A percentile compares a stretch with the other conserved stretches of the same genome.
Conservation (phyloP, 2,329 filamentous ascomycete genomes). For the Cytospora schulzeri region DNA sequence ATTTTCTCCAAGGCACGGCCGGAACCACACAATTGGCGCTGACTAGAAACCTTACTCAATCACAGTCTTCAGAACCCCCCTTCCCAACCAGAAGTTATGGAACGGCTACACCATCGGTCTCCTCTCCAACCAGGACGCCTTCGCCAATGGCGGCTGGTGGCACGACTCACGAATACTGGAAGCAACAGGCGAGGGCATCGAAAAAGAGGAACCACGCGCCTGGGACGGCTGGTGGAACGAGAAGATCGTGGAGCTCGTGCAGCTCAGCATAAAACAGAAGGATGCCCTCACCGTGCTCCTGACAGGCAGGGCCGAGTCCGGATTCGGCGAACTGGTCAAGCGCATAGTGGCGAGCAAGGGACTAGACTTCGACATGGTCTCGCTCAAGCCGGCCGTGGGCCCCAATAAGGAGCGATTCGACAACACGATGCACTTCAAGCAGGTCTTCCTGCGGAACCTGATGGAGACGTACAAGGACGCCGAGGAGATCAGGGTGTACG, state of each 20-base stretch:
- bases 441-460: constrained; percentile 76
- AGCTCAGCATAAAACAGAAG: constrained; percentile 78
- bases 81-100: constrained; percentile 90
- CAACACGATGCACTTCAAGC: constrained; percentile 91
- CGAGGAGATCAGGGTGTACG: constrained; percentile 78
- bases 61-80: constrained; percentile 83
- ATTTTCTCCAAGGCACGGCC: constrained; percentile 20
- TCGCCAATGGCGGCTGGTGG: constrained; percentile 93
- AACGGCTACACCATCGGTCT: constrained; percentile 74
- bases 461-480: constrained; percentile 84
- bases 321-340: constrained; percentile 77
- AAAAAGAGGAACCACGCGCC: constrained; percentile 77
- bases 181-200: constrained; percentile 80
- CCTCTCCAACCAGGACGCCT: constrained; percentile 73
- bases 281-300: constrained; percentile 84
- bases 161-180: constrained; percentile 86
- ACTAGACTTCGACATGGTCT: constrained; percentile 85
- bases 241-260: constrained; percentile 77
- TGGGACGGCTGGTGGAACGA: constrained; percentile 99
- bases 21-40: constrained; percentile 21
- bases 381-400: constrained; percentile 81
- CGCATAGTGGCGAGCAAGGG: constrained; percentile 77
- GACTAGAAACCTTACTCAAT: constrained; percentile 25
- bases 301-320: constrained; percentile 79
- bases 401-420: constrained; percentile 77